These are phyloP conservation scores for Aspergillus nidulans DNA, from an alignment of 495 filamentous ascomycete genomes.

Conservation along the genomic window DNA sequence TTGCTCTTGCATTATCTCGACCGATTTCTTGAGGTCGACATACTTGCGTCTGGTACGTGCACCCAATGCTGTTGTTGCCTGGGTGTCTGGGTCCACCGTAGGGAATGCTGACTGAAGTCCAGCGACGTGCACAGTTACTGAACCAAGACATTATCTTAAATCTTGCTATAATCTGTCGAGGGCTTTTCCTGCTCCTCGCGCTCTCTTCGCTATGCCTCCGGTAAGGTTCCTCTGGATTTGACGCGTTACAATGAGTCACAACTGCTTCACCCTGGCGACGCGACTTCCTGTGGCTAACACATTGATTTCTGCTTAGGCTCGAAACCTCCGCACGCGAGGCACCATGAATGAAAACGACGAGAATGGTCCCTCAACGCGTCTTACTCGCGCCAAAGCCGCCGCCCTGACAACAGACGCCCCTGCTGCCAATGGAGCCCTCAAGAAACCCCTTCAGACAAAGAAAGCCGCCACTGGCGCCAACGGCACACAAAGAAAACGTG, in stretches of 20 bases:
- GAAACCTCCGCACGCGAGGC: conserved; percentile 57
- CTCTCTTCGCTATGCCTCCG: conserved; percentile 36
- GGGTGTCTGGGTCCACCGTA: conserved; percentile 38
- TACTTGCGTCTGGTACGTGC: conserved; percentile 45
- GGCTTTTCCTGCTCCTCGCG: conserved; percentile 23
- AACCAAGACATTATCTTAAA: conserved; percentile 27
- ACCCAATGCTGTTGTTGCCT: conserved; percentile 25
- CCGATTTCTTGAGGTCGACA: conserved; percentile 23
- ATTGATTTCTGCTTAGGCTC: conserved; percentile 39
- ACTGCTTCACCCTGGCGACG: background rate
- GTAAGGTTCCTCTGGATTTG: conserved; percentile 32
- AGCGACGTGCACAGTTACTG: conserved; percentile 11
- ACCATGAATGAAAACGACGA: conserved; percentile 92
- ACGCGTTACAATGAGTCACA: conserved; percentile 16
- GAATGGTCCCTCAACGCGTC: conserved; percentile 70
- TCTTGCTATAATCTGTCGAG: conserved; percentile 24
- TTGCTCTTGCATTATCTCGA: conserved; percentile 24
- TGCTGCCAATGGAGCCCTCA: conserved; percentile 48
- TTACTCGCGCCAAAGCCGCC: conserved; percentile 90
- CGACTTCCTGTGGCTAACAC: background rate
- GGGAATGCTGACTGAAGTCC: conserved; percentile 41
- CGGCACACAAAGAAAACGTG: conserved; percentile 58
- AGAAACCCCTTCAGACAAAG: conserved; percentile 74
- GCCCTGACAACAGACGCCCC: conserved; percentile 57
- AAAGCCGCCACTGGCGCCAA: conserved; percentile 50